Evolutionary conservation across 192 early-diverging fungal genomes (phyloP).

Genomic region (Backusella liffmaniae): DNA sequence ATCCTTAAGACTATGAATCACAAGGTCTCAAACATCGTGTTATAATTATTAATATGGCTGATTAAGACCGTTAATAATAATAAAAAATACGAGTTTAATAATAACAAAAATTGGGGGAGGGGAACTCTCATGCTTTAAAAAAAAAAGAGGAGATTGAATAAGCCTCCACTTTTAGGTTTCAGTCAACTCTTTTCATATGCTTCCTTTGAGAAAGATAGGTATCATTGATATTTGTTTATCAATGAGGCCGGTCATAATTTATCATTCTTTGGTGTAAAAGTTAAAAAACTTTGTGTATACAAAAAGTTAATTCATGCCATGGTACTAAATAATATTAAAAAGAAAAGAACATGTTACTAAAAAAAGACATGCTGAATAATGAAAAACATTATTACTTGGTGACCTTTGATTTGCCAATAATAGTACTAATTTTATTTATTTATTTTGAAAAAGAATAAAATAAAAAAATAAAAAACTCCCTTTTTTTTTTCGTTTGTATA

Average conservation of each 20-base stretch:
- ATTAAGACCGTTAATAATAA: background rate
- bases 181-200: background rate
- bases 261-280: background rate
- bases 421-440: background rate
- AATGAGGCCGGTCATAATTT: background rate
- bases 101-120: background rate
- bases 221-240: too few relatives aligned
- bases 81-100: background rate
- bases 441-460: background rate
- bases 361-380: conserved; percentile 7
- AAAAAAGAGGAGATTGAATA: background rate
- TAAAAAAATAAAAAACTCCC: background rate
- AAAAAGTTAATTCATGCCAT: background rate
- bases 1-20: background rate
- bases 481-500: conserved; percentile 1
- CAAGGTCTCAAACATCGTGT: background rate
- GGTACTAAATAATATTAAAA: background rate
- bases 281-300: background rate
- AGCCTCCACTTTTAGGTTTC: background rate
- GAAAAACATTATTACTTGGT: conserved; percentile 3
- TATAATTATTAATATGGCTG: background rate
- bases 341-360: background rate
- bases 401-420: conserved; percentile 5
- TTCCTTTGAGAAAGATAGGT: too few relatives aligned
- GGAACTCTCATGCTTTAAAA: background rate